phyloP scores from a whole-genome alignment of 805 yeast genomes.

The Starmerella roubikii region DNA sequence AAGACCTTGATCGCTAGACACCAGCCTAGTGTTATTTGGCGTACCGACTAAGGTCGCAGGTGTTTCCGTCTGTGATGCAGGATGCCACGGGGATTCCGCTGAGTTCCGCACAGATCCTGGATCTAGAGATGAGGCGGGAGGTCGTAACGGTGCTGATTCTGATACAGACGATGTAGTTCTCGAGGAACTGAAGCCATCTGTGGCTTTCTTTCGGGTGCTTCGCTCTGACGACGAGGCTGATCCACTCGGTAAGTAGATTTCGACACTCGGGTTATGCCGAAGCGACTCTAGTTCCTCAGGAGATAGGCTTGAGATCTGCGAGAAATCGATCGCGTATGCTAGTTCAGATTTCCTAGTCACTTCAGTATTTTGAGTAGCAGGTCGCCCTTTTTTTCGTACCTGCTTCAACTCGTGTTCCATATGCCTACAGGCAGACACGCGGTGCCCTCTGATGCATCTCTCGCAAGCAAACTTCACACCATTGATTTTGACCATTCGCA shows the following conservation, averaged over 20 bases:
- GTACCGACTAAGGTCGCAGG: no score
- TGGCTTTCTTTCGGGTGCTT: no score
- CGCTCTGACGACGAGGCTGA: not conserved
- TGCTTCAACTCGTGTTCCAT: slow-evolving; percentile 78
- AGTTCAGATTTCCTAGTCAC: no score
- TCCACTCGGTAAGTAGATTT: slow-evolving; percentile 7
- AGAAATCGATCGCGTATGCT: not conserved
- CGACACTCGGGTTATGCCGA: not conserved
- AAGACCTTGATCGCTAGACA: no score
- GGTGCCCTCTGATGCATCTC: slow-evolving; percentile 88
- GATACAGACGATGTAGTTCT: no score
- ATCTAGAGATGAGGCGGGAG: no score
- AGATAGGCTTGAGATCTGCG: not conserved
- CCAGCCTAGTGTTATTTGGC: no score
- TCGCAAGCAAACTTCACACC: slow-evolving; percentile 96
- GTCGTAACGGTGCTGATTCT: no score
- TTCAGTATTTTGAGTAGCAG: slow-evolving; percentile 71
- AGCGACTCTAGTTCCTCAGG: slow-evolving; percentile 4
- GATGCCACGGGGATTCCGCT: no score
- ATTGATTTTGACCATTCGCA: slow-evolving; percentile 61
- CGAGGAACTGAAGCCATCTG: no score
- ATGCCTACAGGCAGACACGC: slow-evolving; percentile 89
- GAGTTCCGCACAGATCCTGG: no score
- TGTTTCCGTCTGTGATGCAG: no score
- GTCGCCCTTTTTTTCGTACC: slow-evolving; percentile 95